Conservation (phyloP, 148 eudicot species). For the Agrostemma githago region DNA sequence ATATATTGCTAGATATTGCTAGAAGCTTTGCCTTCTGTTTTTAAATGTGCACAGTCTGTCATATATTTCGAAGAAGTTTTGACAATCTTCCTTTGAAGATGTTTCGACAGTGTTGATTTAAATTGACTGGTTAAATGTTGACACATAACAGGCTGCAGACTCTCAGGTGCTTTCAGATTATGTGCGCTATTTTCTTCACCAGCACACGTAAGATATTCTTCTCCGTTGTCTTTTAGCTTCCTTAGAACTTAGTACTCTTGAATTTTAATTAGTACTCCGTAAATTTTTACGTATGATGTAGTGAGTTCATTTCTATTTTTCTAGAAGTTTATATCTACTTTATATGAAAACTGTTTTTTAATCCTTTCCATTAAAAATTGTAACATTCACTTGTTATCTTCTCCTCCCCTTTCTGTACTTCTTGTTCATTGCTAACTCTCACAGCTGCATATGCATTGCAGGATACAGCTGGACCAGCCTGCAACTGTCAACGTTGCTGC, state of each 20-base stretch:
- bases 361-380: not conserved
- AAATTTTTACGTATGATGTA: too few species aligned
- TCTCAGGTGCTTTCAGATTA: conserved; percentile 90
- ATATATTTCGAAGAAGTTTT: not conserved
- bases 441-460: conserved; percentile 26
- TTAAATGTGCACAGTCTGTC: too few species aligned
- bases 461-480: conserved; percentile 95
- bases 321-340: not conserved
- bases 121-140: not conserved
- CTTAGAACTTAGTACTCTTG: too few species aligned
- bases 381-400: not conserved
- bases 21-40: too few species aligned
- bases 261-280: too few species aligned
- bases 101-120: not conserved
- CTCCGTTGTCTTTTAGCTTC: conserved; percentile 4
- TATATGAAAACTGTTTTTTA: not conserved
- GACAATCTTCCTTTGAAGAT: not conserved
- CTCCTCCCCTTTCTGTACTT: too few species aligned
- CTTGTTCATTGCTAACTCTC: not conserved
- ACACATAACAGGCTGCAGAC: conserved; percentile 81
- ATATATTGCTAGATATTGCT: too few species aligned
- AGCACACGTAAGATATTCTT: conserved; percentile 73
- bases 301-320: too few species aligned
- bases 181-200: conserved; percentile 89
- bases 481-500: conserved; percentile 99